Evolutionary conservation across 345 rosid genomes (phyloP), one percentile per base, ranked within the genome.

Genomic region (Euphorbia lathyris): DNA sequence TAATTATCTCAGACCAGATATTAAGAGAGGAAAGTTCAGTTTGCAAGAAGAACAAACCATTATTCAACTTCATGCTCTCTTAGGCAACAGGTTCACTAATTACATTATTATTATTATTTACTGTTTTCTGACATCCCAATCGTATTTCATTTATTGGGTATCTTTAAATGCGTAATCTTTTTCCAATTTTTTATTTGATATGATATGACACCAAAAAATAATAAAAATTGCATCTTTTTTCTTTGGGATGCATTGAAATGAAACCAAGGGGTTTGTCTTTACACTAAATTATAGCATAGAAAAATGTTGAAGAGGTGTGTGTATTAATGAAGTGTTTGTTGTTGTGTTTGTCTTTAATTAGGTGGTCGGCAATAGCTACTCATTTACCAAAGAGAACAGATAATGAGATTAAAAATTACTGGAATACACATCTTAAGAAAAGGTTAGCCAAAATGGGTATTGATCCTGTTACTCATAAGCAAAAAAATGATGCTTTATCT

Each of bases 51-150:
- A 93, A 40, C 93, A 93, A 76, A 90, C 97, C 73, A 93, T 93
- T 74, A 90, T 93, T 71, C 98, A 93, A 83, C 98, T 93, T 58
- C 98, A 93, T 66, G 98, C 98, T 50, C 96, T 93, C 47, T 82
- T 93, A 16, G 98, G 97, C 50, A 93, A 93, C 86, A 90, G 98
- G 98, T 90, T 3, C 40, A 3, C 4, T 48, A 40, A 12, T 48
- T 59, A 7, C 45, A 5, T 66, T 51, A 48, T 17, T 65, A 36
- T 16, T 60, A 47, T 27, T 47, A 55, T 32, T 50, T 42, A 56
- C 36, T 57, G 47, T 13, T 61, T 65, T 72, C 63, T 42, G 42
- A 51, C 61, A 52, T 11, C 40, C n/a, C 29, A 42, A 29, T 42
- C 69, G 36, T n/a, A 27, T 26, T 42, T 57, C 65, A 57, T 65